Evolutionary conservation across 768 basidiomycete genomes (phyloP), one percentile per base, ranked within the genome.

Genomic region (Favolaschia claudopus): DNA sequence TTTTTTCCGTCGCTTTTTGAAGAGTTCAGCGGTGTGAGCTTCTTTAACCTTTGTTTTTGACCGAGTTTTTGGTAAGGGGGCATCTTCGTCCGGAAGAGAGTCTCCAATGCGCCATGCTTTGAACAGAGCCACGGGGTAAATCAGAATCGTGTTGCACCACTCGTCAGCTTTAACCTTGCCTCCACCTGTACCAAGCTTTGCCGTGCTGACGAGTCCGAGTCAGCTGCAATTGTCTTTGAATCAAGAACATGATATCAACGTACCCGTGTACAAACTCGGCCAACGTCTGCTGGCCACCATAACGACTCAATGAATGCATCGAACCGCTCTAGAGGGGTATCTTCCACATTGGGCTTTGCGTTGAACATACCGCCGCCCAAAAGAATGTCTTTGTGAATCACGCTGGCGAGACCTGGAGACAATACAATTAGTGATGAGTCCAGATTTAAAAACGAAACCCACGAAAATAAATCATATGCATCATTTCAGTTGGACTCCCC

Each of bases 351-450:
- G 10, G 10, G 50, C 4, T 28, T 31, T 8, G 36, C 15, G 20
- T 52, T 39, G n/a, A 52, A 42, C 50, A 52, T 52, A 7, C 50
- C 50, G 17, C 50, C 39, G 2, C 50, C 50, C 5, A 52, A 27
- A 7, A 52, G 27, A 5, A 52, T 31, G 10, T 52, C 50, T 15
- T 52, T 40, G n/a, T 40, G 50, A 20, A 40, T 39, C 2, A 39
- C 37, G 19, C 19, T 40, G 13, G 39, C 29, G 3, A 52, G 50
- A 24, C 50, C 50, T 40, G 12, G 17, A 36, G 20, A 10, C 31
- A 32, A 17, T 14, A 36, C 10, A 10, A 36, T 36, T n/a, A 36
- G 34, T 33, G 14, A 17, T 20, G 14, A 33, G 31, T 19, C 7
- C 22, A 25, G n/a, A 27, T 44, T 12, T 5, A 7, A 7, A 27